Percentiles rank a stretch among this genome's conserved stretches.
phyloP scores from a whole-genome alignment of 495 filamentous ascomycete genomes.

The Daldinia childiae region DNA sequence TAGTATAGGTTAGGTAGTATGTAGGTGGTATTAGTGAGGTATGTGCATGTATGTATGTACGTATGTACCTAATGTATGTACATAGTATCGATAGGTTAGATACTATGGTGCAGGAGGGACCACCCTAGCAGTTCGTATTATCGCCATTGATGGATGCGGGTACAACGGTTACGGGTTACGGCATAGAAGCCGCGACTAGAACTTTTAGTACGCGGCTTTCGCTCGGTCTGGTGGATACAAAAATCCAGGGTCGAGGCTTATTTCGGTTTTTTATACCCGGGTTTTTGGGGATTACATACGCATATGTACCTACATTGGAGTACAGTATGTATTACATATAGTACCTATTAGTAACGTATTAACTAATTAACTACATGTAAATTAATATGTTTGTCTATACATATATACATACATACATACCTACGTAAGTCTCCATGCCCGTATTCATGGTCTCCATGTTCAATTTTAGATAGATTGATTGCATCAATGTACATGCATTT shows the following conservation, averaged over 20 bases:
- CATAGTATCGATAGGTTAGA: too few relatives aligned
- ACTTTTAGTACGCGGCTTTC: constrained; percentile 12
- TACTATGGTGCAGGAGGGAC: neutral
- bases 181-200: constrained; percentile 4
- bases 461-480: neutral
- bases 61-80: neutral
- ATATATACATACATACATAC: too few relatives aligned
- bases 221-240: constrained; percentile 22
- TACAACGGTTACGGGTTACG: constrained; percentile 2
- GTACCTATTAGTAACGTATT: too few relatives aligned
- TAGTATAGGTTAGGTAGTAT: too few relatives aligned
- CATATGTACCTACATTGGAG: too few relatives aligned
- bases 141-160: neutral
- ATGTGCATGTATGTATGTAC: neutral
- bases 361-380: too few relatives aligned
- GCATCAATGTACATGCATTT: neutral
- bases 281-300: neutral
- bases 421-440: too few relatives aligned
- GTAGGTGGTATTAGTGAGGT: neutral
- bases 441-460: neutral
- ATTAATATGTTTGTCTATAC: too few relatives aligned
- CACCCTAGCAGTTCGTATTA: neutral
- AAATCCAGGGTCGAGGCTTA: constrained; percentile 6
- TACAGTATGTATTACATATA: too few relatives aligned
- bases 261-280: constrained; percentile 6